A percentile compares a stretch with the other conserved stretches of the same genome.
phyloP scores from a whole-genome alignment of 2,329 filamentous ascomycete species.

The Arthrinium puccinioides region DNA sequence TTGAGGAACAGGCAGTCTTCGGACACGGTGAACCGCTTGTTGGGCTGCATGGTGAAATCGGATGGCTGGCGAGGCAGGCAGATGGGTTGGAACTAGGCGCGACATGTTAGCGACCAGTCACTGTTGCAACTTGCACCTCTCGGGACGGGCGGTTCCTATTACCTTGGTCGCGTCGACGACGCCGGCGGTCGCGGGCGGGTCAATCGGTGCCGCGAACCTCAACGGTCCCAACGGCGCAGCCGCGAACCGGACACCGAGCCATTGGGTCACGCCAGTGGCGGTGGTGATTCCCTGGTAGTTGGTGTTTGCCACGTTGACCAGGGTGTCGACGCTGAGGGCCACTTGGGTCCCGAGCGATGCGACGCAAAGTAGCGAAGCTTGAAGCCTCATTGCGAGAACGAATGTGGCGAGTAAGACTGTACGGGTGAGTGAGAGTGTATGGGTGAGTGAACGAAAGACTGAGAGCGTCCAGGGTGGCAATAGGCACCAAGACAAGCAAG shows the following conservation, averaged over 20 bases:
- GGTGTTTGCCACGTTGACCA: not conserved
- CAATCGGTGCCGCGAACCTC: slow-evolving; percentile 3
- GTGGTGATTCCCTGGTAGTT: not conserved
- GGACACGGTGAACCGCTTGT: slow-evolving; percentile 5
- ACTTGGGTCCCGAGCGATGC: too few relatives aligned
- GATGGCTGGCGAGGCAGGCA: slow-evolving; percentile 3
- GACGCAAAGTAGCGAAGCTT: too few relatives aligned
- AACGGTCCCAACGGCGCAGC: slow-evolving; percentile 1
- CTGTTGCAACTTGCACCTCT: not conserved
- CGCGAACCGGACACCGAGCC: slow-evolving; percentile 5
- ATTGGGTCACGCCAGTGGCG: slow-evolving; percentile 4
- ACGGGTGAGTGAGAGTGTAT: too few relatives aligned
- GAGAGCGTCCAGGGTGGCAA: too few relatives aligned
- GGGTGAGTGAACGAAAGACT: too few relatives aligned
- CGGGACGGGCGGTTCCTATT: not conserved
- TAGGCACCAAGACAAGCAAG: too few relatives aligned
- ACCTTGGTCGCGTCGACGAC: not conserved
- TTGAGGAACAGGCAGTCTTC: slow-evolving; percentile 64
- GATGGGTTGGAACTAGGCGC: slow-evolving; percentile 5
- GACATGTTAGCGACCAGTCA: not conserved
- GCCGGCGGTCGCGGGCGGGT: not conserved
- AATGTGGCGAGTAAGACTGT: too few relatives aligned
- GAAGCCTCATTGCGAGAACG: too few relatives aligned
- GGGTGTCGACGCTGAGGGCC: not conserved
- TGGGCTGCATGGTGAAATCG: slow-evolving; percentile 3